Evolutionary conservation across 768 basidiomycete genomes (phyloP), one percentile per base, ranked within the genome.

Genomic region (Auricularia heimuer): DNA sequence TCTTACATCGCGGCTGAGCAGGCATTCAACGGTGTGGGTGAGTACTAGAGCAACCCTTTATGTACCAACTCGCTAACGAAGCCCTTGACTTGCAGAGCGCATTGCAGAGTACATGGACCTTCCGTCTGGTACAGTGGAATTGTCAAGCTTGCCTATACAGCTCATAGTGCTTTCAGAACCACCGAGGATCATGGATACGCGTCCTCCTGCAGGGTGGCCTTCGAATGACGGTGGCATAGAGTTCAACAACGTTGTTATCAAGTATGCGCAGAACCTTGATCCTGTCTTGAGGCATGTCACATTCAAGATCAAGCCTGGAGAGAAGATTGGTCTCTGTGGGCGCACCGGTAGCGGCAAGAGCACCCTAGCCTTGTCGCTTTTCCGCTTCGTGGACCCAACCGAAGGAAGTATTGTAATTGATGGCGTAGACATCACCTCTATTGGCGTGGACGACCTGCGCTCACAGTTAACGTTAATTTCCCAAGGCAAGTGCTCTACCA

Each of bases 191-290:
- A 79, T 85, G 62, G 77, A 82, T 34, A 77, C 79, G 44, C 79
- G 84, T 61, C 85, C 88, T n/a, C 88, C 88, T 1, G 87, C 87
- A 1, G 85, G 84, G 67, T 89, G 87, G 88, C 87, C 88, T 3
- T 84, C 83, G 33, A 63, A 51, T 3, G 34, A 54, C 45, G 86
- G 87, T 35, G 78, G 82, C 39, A 72, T 90, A 18, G 72, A 78
- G 0, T 81, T 89, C 14, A 81, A 89, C 60, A 74, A 85, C 51
- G 74, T 90, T 33, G 79, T 80, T 3, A 80, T 90, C 10, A 77
- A 75, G 66, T 92, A 92, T 75, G 84, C 83, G 10, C 79, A 84
- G 1, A 81, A 83, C 67, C 76, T 89, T 0, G 85, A 85, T 0
- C 74, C 83, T 4, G 88, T 85, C 12, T 74, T 90, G 63, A 81